Base-by-base conservation (phyloP, 768 basidiomycete species). In the Naganishia friedmannii region DNA sequence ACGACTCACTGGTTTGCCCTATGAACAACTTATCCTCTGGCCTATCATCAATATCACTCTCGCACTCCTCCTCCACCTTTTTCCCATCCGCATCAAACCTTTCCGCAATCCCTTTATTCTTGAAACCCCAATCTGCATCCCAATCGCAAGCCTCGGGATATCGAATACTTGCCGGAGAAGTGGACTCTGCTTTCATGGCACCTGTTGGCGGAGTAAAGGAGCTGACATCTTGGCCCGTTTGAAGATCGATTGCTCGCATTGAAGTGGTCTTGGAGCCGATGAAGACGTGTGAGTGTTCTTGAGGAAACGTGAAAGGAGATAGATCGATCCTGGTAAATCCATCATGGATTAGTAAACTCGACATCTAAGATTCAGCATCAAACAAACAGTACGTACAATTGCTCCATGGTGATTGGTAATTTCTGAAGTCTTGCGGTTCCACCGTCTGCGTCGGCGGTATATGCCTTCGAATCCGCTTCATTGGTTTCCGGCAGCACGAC, bases 241-340 rank as follows among this genome's bases (percentile, higher is more conserved):
- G 74, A 5, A 84, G 73, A 67, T 84, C 83, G 42, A 85, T 77
- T 1, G 83, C 83, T 37, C 84, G 75, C 31, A 84, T 81, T 0
- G 90, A 91, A 0, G 93, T 94, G 79, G 93, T 90, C 82, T 96
- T 96, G 78, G 87, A 86, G 10, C 93, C 95, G 2, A 93, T 88
- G 78, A 99, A 99, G 23, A 91, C 85, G 45, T 90, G 86, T 12
- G 83, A 83, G 2, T 87, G 85, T 39, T 87, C 87, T 26, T 85
- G 78, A 7, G 86, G 88, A 79, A 95, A 94, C 23, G 89, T 91
- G 57, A 94, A 88, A 0, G 89, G 89, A 1, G 87, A 93, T 80
- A 91, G 83, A 73, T 95, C 91, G 76, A 97, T 93, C 6, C 79
- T 80, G 70, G 31, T 17, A 26, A 8, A 34, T 19, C 34, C 28